Conservation (phyloP, 1,139 yeast species). For the Candida pseudoviswanathii region DNA sequence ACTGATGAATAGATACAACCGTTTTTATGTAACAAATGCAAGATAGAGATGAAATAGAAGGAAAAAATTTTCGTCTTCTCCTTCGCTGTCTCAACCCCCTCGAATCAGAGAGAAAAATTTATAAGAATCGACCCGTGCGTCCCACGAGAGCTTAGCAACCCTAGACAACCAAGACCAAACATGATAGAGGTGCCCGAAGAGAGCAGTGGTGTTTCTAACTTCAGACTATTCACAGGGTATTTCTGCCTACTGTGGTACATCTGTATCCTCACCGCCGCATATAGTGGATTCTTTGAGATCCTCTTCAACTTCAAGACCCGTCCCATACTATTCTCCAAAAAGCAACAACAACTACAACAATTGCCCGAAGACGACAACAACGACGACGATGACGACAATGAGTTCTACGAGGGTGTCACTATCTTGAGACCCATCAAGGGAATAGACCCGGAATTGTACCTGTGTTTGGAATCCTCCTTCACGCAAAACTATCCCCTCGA, state of each 20-base stretch:
- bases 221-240: conserved; percentile 14
- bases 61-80: neutral
- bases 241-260: conserved; percentile 44
- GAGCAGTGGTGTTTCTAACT: neutral
- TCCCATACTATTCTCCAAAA: conserved; percentile 17
- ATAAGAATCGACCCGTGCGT: neutral
- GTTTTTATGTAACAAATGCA: neutral
- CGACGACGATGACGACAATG: conserved; percentile 4
- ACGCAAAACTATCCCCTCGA: conserved; percentile 64
- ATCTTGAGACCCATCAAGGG: conserved; percentile 86
- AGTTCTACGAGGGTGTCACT: conserved; percentile 64
- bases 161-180: neutral
- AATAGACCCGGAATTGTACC: conserved; percentile 70
- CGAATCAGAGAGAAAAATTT: neutral
- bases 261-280: conserved; percentile 46
- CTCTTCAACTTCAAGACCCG: conserved; percentile 35
- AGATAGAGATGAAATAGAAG: neutral
- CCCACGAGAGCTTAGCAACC: neutral
- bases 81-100: neutral
- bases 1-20: neutral
- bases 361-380: neutral
- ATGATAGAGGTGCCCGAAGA: neutral
- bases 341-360: neutral
- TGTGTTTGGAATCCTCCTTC: conserved; percentile 70
- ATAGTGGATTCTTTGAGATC: conserved; percentile 51